Conservation (phyloP, 352 stramenopile genomes). For the Phytophthora meadii region DNA sequence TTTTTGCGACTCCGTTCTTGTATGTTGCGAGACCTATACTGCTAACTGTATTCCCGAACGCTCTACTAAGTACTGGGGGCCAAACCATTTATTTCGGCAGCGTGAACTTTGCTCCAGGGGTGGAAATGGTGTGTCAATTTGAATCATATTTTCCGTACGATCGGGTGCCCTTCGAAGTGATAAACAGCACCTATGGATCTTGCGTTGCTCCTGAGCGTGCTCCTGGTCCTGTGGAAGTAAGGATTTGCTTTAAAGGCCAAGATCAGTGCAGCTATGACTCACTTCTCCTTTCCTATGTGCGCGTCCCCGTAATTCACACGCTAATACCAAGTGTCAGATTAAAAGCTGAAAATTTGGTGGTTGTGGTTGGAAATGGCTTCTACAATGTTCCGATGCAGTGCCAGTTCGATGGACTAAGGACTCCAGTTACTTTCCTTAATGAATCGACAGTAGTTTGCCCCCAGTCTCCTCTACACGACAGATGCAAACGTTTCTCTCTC, state of each 20-base stretch:
- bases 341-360: background rate
- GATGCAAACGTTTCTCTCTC: constrained; percentile 26
- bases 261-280: constrained; percentile 27
- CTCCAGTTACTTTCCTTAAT: constrained; percentile 19
- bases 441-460: constrained; percentile 19
- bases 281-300: constrained; percentile 22
- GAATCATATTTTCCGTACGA: constrained; percentile 33
- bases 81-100: constrained; percentile 23
- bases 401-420: constrained; percentile 23
- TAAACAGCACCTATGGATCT: constrained; percentile 40
- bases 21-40: constrained; percentile 26
- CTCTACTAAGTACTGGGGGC: constrained; percentile 14
- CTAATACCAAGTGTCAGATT: background rate
- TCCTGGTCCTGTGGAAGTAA: constrained; percentile 34
- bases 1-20: constrained; percentile 40
- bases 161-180: constrained; percentile 21
- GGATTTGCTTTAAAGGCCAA: constrained; percentile 36
- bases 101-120: constrained; percentile 7
- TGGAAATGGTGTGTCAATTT: constrained; percentile 31
- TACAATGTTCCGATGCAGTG: constrained; percentile 30
- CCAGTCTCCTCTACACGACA: background rate
- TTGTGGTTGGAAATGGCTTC: constrained; percentile 15
- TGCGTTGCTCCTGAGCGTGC: constrained; percentile 41
- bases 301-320: constrained; percentile 9
- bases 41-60: constrained; percentile 6